Conservation (phyloP, 495 filamentous ascomycete genomes). For the Hyphodiscus hymeniophilus region DNA sequence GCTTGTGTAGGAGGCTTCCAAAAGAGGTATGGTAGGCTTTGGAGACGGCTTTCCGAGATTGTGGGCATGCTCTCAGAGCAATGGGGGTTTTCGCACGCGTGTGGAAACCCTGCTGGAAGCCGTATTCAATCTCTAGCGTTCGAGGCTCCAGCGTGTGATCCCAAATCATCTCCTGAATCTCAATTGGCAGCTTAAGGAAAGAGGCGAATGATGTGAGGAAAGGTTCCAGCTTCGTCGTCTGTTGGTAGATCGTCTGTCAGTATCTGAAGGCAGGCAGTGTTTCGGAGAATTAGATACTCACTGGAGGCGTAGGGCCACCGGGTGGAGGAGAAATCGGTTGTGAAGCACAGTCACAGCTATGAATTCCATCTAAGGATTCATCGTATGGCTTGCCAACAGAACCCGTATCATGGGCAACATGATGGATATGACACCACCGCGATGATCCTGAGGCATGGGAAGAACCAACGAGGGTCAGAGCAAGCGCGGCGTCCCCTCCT, state of each 20-base stretch:
- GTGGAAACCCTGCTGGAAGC: background rate
- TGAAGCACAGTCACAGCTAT: background rate
- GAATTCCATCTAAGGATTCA: background rate
- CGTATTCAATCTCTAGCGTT: slow-evolving; percentile 1
- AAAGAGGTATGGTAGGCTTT: slow-evolving; percentile 7
- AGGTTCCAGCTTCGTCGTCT: background rate
- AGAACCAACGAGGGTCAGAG: no score
- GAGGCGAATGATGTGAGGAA: background rate
- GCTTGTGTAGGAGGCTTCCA: slow-evolving; percentile 3
- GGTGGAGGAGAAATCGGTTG: background rate
- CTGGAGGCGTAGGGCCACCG: no score
- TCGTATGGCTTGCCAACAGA: no score
- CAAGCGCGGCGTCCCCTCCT: no score
- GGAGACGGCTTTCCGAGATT: slow-evolving; percentile 8
- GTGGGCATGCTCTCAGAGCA: slow-evolving; percentile 2
- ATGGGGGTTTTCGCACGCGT: background rate
- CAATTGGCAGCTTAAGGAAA: slow-evolving; percentile 11
- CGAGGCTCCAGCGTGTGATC: slow-evolving; percentile 4
- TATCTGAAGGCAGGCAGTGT: no score
- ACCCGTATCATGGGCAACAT: no score
- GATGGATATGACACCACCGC: no score
- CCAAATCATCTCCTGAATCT: slow-evolving; percentile 6
- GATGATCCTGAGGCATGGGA: no score
- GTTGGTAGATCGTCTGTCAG: no score
- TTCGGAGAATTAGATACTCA: no score